Base-by-base conservation (phyloP, 306 rosid genomes). In the Corylus avellana region DNA sequence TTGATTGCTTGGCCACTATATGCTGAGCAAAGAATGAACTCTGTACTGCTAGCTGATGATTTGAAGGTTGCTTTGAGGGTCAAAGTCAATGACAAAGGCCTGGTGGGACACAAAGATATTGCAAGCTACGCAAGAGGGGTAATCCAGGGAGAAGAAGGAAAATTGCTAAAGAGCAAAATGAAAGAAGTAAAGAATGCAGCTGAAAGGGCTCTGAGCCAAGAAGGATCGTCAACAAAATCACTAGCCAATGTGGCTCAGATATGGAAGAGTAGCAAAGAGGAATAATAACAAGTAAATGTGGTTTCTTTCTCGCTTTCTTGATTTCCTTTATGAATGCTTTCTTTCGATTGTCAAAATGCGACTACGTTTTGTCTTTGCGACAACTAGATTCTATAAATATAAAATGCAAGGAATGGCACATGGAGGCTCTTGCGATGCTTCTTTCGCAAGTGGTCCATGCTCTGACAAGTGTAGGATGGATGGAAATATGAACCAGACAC, bases 1-100 rank as follows among this genome's bases (percentile, higher is more conserved):
- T 42, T 75, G 56, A 62, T 83, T 46, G 77, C 83, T 4, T 83
- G 83, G 86, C 83, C 83, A 3, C 83, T 83, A 1, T 79, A 39
- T 27, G 86, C 78, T 0, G 80, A 83, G 78, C 86, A 83, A 29
- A 20, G 11, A 4, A 75, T 70, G 69, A 83, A 75, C 7, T 77
- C 78, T 0, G 75, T 70, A 14, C 20, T 83, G 39, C 4, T 75
- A 0, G 74, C 22, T 1, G 80, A 79, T 8, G 80, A 44, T 25
- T 27, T 83, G 59, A 79, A 54, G 73, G 74, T 75, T 8, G 86
- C 77, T 5, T 12, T 66, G 74, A 78, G 83, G 70, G 86, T 67
- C 12, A 35, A 83, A 10, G 2, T 44, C 61, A 70, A 79, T 22
- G 86, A 70, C 0, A 79, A 55, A 2, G 75, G 83, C 5, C 27